Conservation (phyloP, 192 early-diverging fungal genomes). For the Jimgerdemannia flammicorona region DNA sequence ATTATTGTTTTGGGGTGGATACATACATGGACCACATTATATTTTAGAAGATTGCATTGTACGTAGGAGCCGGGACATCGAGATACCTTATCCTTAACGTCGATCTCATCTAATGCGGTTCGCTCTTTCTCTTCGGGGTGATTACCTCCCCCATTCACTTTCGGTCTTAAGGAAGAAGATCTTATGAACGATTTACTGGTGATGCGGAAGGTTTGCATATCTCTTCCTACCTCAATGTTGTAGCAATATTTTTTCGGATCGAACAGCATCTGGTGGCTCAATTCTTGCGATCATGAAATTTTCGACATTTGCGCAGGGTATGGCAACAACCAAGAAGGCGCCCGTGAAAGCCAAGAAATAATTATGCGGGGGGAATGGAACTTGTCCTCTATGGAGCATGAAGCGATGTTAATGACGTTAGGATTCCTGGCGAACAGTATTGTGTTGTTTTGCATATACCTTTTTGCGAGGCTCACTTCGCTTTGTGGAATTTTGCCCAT, state of each 20-base stretch:
- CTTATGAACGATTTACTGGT: slow-evolving; percentile 16
- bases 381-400: not conserved
- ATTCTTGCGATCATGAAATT: not conserved
- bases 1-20: not conserved
- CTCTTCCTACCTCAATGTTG: not conserved
- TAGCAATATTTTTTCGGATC: too few species aligned
- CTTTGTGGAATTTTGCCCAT: too few species aligned
- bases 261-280: too few species aligned
- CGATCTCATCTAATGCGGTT: slow-evolving; percentile 1
- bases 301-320: not conserved
- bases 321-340: not conserved
- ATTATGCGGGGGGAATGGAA: not conserved
- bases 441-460: too few species aligned
- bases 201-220: slow-evolving; percentile 14
- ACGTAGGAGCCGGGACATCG: too few species aligned
- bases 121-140: slow-evolving; percentile 3
- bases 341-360: not conserved
- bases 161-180: slow-evolving; percentile 26
- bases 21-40: not conserved
- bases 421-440: too few species aligned
- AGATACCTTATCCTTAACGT: not conserved
- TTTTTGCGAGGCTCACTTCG: too few species aligned
- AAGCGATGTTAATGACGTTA: not conserved
- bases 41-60: too few species aligned
- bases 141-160: slow-evolving; percentile 28